A percentile compares a stretch with the other conserved stretches of the same genome.
Conservation (phyloP, 1,284 basidiomycete species). For the Mycena sp. region DNA sequence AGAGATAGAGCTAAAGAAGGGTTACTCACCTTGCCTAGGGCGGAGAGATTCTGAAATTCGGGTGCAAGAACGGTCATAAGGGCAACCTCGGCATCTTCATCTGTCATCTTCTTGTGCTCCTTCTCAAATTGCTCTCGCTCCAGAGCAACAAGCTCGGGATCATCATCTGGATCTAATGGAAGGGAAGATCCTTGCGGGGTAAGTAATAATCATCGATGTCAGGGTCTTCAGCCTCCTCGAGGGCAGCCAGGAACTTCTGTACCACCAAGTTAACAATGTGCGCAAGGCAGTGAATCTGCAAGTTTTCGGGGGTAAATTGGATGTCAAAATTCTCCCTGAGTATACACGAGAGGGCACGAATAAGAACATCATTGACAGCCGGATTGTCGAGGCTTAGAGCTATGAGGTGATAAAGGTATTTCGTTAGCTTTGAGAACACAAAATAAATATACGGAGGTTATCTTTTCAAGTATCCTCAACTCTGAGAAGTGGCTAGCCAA, state of each 20-base stretch:
- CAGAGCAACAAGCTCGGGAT: too few species aligned
- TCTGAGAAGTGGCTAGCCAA: background rate
- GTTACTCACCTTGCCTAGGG: too few species aligned
- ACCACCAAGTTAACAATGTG: too few species aligned
- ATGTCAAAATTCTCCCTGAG: slow-evolving; percentile 29
- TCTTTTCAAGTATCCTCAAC: slow-evolving; percentile 6
- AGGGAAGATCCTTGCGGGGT: slow-evolving; percentile 36
- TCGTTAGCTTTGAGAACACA: background rate
- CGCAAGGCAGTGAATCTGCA: too few species aligned
- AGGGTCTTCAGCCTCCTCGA: slow-evolving; percentile 43
- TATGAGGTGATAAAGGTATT: slow-evolving; percentile 35
- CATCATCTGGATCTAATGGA: too few species aligned
- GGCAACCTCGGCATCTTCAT: too few species aligned
- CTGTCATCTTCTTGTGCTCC: too few species aligned
- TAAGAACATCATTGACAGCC: slow-evolving; percentile 40
- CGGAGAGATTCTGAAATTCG: too few species aligned
- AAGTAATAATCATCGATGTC: slow-evolving; percentile 40
- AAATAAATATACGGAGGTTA: background rate
- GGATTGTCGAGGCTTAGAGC: slow-evolving; percentile 45
- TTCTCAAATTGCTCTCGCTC: too few species aligned
- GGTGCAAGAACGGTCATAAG: too few species aligned
- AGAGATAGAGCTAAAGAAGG: too few species aligned
- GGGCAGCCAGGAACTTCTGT: slow-evolving; percentile 39
- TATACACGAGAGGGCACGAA: slow-evolving; percentile 27
- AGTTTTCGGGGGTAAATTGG: slow-evolving; percentile 7